Conservation (phyloP, 495 filamentous ascomycete genomes). For the Aspergillus bridgeri region DNA sequence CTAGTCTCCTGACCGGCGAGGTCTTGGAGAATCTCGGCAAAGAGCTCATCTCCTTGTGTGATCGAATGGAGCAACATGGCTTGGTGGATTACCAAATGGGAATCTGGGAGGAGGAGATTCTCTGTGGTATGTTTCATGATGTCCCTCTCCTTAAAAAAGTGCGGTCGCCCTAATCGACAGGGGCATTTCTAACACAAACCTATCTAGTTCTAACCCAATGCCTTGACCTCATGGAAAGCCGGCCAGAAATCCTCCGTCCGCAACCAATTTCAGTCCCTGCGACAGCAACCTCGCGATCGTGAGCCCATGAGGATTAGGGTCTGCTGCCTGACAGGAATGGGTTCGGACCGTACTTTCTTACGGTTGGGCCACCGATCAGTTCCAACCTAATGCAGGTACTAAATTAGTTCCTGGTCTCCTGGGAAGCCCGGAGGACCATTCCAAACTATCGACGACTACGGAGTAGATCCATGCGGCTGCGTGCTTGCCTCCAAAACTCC, state of each 20-base stretch:
- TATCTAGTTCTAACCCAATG: slow-evolving; percentile 61
- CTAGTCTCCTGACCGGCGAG: slow-evolving; percentile 64
- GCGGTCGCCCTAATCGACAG: neutral
- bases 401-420: slow-evolving; percentile 15
- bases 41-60: slow-evolving; percentile 76
- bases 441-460: slow-evolving; percentile 20
- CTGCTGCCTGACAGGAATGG: neutral
- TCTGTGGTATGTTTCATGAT: slow-evolving; percentile 59
- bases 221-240: slow-evolving; percentile 52
- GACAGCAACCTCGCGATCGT: slow-evolving; percentile 20
- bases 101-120: slow-evolving; percentile 91
- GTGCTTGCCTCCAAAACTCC: neutral
- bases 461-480: slow-evolving; percentile 8
- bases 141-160: neutral
- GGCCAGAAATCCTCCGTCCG: slow-evolving; percentile 31
- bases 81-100: slow-evolving; percentile 97
- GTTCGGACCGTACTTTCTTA: slow-evolving; percentile 9
- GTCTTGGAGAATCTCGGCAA: slow-evolving; percentile 75
- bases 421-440: neutral
- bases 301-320: neutral
- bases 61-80: slow-evolving; percentile 81
- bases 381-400: slow-evolving; percentile 20
- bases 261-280: slow-evolving; percentile 20
- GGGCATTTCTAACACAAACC: neutral
- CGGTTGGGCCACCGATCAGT: neutral